Percentiles rank a stretch among this genome's conserved stretches.
phyloP scores from a whole-genome alignment of 805 yeast genomes.

The Lipomyces japonicus region DNA sequence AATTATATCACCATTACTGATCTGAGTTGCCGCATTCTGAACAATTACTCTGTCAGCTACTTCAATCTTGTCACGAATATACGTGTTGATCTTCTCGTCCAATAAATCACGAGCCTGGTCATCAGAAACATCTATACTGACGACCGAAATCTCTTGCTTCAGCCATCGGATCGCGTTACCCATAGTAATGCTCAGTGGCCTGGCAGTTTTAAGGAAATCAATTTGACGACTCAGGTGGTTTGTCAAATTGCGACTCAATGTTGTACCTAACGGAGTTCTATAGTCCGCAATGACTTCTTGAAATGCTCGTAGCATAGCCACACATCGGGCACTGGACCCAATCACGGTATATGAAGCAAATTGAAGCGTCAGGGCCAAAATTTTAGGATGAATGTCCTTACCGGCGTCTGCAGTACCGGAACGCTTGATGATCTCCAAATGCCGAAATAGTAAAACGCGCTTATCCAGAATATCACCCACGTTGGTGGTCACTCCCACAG shows the following conservation, averaged over 20 bases:
- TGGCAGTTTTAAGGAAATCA: slow-evolving; percentile 82
- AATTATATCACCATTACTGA: slow-evolving; percentile 70
- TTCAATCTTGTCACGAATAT: slow-evolving; percentile 78
- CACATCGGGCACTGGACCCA: slow-evolving; percentile 84
- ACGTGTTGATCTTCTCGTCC: slow-evolving; percentile 67
- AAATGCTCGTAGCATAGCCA: slow-evolving; percentile 80
- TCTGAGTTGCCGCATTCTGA: slow-evolving; percentile 72
- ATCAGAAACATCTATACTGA: slow-evolving; percentile 70
- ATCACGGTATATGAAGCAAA: slow-evolving; percentile 80
- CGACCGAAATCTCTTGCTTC: slow-evolving; percentile 83
- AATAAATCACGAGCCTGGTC: slow-evolving; percentile 62
- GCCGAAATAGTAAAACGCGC: slow-evolving; percentile 39
- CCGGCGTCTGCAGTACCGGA: slow-evolving; percentile 50
- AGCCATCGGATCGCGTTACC: slow-evolving; percentile 98
- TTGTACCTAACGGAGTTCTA: slow-evolving; percentile 77
- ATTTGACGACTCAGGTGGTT: slow-evolving; percentile 87
- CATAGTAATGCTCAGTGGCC: slow-evolving; percentile 91
- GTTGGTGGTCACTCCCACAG: slow-evolving; percentile 12
- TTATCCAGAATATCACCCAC: slow-evolving; percentile 22
- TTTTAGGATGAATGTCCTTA: slow-evolving; percentile 82
- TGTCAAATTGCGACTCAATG: slow-evolving; percentile 82
- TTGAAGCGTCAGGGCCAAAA: slow-evolving; percentile 71
- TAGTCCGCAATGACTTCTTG: slow-evolving; percentile 74
- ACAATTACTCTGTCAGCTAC: slow-evolving; percentile 79
- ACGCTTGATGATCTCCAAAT: slow-evolving; percentile 36